These are phyloP conservation scores for Tricholoma matsutake DNA, from an alignment of 768 basidiomycete genomes.

Conservation along the genomic window DNA sequence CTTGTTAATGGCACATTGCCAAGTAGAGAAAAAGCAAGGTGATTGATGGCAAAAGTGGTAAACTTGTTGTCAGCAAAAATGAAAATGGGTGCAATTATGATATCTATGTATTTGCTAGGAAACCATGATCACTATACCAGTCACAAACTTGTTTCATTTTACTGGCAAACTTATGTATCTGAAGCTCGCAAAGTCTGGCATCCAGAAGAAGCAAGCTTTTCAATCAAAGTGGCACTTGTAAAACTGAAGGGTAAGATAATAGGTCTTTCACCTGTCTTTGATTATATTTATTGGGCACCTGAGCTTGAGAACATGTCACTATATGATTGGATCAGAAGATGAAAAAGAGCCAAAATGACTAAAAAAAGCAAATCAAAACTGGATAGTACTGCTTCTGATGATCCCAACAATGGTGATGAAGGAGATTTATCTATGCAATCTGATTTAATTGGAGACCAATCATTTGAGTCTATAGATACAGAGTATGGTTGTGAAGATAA, in stretches of 20 bases:
- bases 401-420: not conserved
- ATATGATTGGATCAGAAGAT: slow-evolving; percentile 26
- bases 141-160: too few relatives aligned
- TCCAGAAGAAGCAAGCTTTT: not conserved
- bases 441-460: not conserved
- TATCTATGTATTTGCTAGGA: slow-evolving; percentile 18
- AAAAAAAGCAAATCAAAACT: not conserved
- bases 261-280: slow-evolving; percentile 25
- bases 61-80: slow-evolving; percentile 24
- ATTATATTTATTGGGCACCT: slow-evolving; percentile 31
- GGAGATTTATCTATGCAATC: not conserved
- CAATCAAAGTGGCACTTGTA: slow-evolving; percentile 17
- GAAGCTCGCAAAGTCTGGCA: slow-evolving; percentile 14
- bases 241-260: slow-evolving; percentile 16
- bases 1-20: slow-evolving; percentile 12
- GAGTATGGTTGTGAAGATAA: not conserved
- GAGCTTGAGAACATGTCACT: slow-evolving; percentile 15
- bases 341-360: slow-evolving; percentile 4
- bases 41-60: slow-evolving; percentile 32
- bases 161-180: slow-evolving; percentile 22
- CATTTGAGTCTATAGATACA: not conserved
- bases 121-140: too few relatives aligned
- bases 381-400: not conserved
- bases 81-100: slow-evolving; percentile 38
- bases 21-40: slow-evolving; percentile 17